Base-by-base conservation (phyloP, 352 stramenopile species). In the Hyaloperonospora brassicae region DNA sequence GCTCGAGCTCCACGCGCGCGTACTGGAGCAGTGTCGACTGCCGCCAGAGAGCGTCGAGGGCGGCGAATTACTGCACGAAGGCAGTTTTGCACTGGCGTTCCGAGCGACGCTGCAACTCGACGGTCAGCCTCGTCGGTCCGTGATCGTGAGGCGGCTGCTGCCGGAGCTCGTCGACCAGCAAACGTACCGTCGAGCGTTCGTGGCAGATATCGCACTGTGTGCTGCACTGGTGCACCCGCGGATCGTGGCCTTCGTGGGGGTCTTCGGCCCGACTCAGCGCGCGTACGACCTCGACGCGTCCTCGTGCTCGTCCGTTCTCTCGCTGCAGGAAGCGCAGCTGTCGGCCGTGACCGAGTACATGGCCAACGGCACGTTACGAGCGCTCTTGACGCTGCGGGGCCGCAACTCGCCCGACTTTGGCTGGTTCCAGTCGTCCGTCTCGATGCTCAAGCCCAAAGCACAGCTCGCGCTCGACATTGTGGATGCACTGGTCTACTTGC, bases 401-500 rank as follows among this genome's bases (percentile, higher is more conserved):
- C 50, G 52, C 31, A 64, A 61, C 23, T 42, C 60, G 7, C 51
- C 73, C 12, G 63, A 68, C 43, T 72, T 76, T 21, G 51, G 64
- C 4, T 77, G 67, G 65, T 66, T 78, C 47, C 50, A 66, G 21
- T 61, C 59, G 21, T 61, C 59, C 7, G 34, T 58, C 7, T 63
- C 60, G 1, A 43, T 66, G 30, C 59, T 52, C 5, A 57, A 63
- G 25, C 64, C 57, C 1, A 76, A 77, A 45, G 47, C 64, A 7
- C 61, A 73, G 23, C 62, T 82, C 5, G 69, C 70, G 2, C 50
- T 76, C 23, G 70, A 82, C 55, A 66, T 79, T 22, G 69, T 72
- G 14, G 69, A 79, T 55, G 72, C 69, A 17, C 40, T 82, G 0
- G 69, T 82, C 2, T 82, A 78, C 44, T 54, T 82, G 38, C 72